Percentiles rank a stretch among this genome's conserved stretches.
phyloP scores from a whole-genome alignment of 1,139 yeast genomes.

The Scheffersomyces parashehatae region DNA sequence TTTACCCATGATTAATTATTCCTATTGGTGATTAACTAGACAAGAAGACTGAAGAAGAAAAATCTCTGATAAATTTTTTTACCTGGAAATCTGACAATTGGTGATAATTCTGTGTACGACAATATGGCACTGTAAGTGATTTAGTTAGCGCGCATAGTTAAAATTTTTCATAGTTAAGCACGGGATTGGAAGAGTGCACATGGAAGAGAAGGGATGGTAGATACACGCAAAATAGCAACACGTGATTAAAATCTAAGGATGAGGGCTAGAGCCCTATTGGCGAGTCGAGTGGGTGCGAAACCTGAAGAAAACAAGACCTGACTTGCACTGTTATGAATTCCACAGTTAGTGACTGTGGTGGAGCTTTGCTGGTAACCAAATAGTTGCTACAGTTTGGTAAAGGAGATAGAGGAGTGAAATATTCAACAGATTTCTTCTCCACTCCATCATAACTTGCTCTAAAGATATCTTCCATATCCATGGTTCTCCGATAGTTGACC shows the following conservation, averaged over 20 bases:
- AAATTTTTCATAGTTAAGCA: neutral
- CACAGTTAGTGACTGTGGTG: no score
- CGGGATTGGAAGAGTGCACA: neutral
- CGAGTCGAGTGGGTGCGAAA: neutral
- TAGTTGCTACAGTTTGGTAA: no score
- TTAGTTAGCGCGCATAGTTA: neutral
- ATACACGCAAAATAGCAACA: neutral
- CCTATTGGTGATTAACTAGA: constrained; percentile 6
- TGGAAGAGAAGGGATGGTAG: neutral
- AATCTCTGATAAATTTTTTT: constrained; percentile 2
- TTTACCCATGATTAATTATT: constrained; percentile 66
- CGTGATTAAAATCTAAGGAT: neutral
- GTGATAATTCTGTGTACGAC: no score
- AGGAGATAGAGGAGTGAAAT: no score
- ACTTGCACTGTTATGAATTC: no score
- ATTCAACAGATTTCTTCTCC: no score
- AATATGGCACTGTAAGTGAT: no score
- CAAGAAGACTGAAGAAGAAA: constrained; percentile 6
- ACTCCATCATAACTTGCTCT: no score
- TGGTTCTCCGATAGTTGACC: no score
- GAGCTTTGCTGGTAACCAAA: no score
- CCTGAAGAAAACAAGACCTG: no score
- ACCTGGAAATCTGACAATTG: neutral
- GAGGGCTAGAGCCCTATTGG: neutral
- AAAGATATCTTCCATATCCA: no score